Base-by-base conservation (phyloP, 192 early-diverging fungal genomes). In the Backusella tuberculispora region DNA sequence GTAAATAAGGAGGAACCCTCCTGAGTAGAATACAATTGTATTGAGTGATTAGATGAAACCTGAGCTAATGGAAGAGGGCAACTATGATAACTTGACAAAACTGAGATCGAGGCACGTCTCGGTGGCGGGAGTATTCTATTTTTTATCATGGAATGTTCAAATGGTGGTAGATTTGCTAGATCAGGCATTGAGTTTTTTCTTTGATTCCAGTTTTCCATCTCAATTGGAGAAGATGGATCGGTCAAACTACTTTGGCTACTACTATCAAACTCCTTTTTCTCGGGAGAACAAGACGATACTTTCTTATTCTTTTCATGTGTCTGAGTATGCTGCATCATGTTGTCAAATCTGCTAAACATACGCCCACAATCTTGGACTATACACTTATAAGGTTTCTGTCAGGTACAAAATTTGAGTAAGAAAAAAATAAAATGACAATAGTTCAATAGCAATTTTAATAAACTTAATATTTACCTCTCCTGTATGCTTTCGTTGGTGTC, bases 251-350 rank as follows among this genome's bases (percentile, higher is more conserved):
- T 12, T 48, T 24, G 13, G 26, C 29, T 56, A 42, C 19, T 29
- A 12, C 13, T 56, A 40, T 48, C 24, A 26, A 15, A 60, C 9
- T 26, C 53, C 24, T 60, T 60, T 12, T 60, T 60, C 21, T 60
- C 53, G 21, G 53, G 53, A 60, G 21, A 60, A 60, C 26, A 12
- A 10, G 53, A 60, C 26, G 24, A 10, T 60, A 10, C 21, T 60
- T 60, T 60, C 41, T 44, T 67, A 43, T 21, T 14, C 17, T 43
- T 40, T 40, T 40, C 71, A 75, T 91, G 89, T 53, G 87, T 91
- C 29, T 88, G 88, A 26, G 87, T 87, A 64, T 91, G 89, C 74
- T 91, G 89, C 80, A 91, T 89, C 89, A 91, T 91, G 63, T 91
- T 91, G 76, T 91, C 89, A 47, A 87, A 91, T n/a, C 89, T 87